Evolutionary conservation across 2,329 filamentous ascomycete genomes (phyloP).

Genomic region (Teratosphaeria epicoccoides): DNA sequence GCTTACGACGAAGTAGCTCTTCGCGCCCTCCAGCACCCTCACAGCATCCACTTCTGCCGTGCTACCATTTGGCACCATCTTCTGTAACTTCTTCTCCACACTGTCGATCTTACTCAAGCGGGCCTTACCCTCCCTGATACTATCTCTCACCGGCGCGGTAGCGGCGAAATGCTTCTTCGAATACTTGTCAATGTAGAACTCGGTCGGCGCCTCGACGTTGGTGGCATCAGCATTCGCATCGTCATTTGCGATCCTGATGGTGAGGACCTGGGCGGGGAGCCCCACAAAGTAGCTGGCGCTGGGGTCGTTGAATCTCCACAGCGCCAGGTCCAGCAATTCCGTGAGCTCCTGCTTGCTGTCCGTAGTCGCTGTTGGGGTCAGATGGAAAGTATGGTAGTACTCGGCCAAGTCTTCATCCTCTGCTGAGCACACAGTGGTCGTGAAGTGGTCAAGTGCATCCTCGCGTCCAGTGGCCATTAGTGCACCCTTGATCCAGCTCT

Average conservation of each 20-base stretch:
- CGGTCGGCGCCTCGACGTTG: slow-evolving; percentile 40
- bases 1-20: slow-evolving; percentile 23
- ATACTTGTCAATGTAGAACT: slow-evolving; percentile 51
- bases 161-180: slow-evolving; percentile 40
- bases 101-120: slow-evolving; percentile 24
- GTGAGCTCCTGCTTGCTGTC: not conserved
- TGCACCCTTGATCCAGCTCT: slow-evolving; percentile 15
- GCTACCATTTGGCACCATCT: slow-evolving; percentile 21
- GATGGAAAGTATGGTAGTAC: not conserved
- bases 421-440: slow-evolving; percentile 16
- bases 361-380: not conserved
- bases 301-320: not conserved
- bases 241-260: not conserved
- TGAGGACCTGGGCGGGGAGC: not conserved
- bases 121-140: slow-evolving; percentile 26
- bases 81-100: slow-evolving; percentile 28
- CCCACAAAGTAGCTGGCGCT: not conserved
- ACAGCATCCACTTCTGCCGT: slow-evolving; percentile 27
- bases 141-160: slow-evolving; percentile 38
- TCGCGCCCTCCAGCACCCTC: slow-evolving; percentile 26
- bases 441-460: slow-evolving; percentile 16
- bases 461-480: slow-evolving; percentile 1
- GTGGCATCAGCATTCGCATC: not conserved
- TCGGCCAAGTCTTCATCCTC: not conserved
- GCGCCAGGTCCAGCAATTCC: not conserved